phyloP scores from a whole-genome alignment of 164 flowering plant genomes.

The Santalum album region DNA sequence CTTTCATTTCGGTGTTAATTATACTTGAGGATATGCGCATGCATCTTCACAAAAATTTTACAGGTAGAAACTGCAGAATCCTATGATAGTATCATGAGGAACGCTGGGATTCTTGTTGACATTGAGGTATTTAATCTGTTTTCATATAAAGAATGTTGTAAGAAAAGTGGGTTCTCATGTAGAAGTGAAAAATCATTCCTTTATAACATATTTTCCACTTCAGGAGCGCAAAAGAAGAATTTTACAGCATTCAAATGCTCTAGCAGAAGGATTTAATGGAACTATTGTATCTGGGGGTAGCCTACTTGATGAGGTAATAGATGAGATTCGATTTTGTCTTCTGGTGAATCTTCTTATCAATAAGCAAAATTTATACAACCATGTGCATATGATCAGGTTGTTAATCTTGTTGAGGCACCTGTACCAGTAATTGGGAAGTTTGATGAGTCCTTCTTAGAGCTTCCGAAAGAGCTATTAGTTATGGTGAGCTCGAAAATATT shows the following conservation, averaged over 20 bases:
- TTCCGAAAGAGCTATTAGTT: slow-evolving; percentile 74
- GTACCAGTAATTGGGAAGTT: slow-evolving; percentile 80
- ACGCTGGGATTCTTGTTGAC: slow-evolving; percentile 53
- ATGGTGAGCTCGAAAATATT: slow-evolving; percentile 72
- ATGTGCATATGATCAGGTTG: slow-evolving; percentile 43
- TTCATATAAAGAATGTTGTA: background rate
- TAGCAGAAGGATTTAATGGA: slow-evolving; percentile 68
- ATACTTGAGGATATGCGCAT: too few relatives aligned
- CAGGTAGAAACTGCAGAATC: slow-evolving; percentile 78
- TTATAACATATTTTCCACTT: background rate
- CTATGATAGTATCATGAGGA: slow-evolving; percentile 41
- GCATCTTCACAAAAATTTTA: background rate
- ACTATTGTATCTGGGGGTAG: slow-evolving; percentile 28
- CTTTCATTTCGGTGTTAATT: too few relatives aligned
- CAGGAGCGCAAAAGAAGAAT: slow-evolving; percentile 74
- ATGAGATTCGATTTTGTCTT: background rate
- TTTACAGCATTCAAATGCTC: slow-evolving; percentile 36
- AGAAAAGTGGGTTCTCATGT: background rate
- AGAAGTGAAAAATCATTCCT: too few relatives aligned
- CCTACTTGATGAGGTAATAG: slow-evolving; percentile 70
- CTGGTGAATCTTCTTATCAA: slow-evolving; percentile 1
- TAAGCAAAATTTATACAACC: background rate
- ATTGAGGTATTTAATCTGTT: slow-evolving; percentile 48
- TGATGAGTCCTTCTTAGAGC: slow-evolving; percentile 72
- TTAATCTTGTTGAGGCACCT: slow-evolving; percentile 93